These are phyloP conservation scores for Limnanthes douglasii DNA, from an alignment of 345 rosid species.

Conservation along the genomic window DNA sequence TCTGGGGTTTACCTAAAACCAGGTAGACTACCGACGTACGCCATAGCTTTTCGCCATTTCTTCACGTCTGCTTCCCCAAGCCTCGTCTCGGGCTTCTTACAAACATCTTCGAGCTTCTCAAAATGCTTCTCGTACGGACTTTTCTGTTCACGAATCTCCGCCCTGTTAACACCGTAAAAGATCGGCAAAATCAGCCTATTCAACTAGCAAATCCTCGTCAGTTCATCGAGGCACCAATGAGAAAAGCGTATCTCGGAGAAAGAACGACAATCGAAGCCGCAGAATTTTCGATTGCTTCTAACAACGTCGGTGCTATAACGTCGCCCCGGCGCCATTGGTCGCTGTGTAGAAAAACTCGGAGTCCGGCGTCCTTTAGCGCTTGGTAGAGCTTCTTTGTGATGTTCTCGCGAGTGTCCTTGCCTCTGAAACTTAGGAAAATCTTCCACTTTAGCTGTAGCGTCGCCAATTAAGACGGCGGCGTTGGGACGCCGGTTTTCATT, in stretches of 20 bases:
- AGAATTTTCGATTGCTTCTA: too few relatives aligned
- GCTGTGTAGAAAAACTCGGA: conserved; percentile 15
- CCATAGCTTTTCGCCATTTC: conserved; percentile 22
- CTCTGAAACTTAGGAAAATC: conserved; percentile 30
- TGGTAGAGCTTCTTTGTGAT: conserved; percentile 1
- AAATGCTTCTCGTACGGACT: too few relatives aligned
- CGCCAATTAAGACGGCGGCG: too few relatives aligned
- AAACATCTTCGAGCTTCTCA: conserved; percentile 11
- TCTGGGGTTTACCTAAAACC: neutral
- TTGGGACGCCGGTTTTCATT: too few relatives aligned
- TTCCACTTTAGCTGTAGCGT: conserved; percentile 19
- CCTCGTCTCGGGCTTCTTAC: conserved; percentile 7
- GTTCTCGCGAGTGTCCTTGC: conserved; percentile 34
- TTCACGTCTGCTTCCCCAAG: conserved; percentile 7
- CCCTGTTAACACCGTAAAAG: too few relatives aligned
- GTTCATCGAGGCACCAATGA: conserved; percentile 26
- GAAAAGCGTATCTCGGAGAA: conserved; percentile 16
- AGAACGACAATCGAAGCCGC: too few relatives aligned
- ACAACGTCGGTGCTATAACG: conserved; percentile 13
- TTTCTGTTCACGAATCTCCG: too few relatives aligned
- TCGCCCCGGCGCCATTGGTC: conserved; percentile 17
- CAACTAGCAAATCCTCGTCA: conserved; percentile 17
- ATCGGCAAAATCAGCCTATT: conserved; percentile 15
- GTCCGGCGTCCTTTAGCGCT: conserved; percentile 1
- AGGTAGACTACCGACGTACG: too few relatives aligned